Conservation (phyloP, 2,329 filamentous ascomycete species). For the Aspergillus japonicus region DNA sequence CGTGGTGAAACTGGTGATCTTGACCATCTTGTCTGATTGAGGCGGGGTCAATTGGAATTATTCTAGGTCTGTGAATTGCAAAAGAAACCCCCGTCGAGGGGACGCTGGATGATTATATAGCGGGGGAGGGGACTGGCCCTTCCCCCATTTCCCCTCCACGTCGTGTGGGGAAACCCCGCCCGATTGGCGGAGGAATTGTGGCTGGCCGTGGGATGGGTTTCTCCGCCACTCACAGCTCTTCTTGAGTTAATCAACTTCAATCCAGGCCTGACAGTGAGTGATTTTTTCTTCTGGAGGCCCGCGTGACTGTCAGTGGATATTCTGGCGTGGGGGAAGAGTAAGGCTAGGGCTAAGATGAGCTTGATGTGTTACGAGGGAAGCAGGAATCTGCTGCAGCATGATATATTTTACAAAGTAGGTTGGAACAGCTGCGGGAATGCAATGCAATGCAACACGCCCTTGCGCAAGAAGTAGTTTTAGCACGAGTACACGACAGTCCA, state of each 20-base stretch:
- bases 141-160: conserved; percentile 6
- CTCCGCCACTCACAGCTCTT: conserved; percentile 25
- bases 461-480: not conserved
- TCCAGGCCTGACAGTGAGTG: not conserved
- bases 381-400: not conserved
- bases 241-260: conserved; percentile 1
- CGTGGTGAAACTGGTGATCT: conserved; percentile 69
- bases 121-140: not conserved
- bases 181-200: conserved; percentile 29
- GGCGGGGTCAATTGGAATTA: not conserved
- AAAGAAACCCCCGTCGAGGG: not conserved
- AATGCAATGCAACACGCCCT: not conserved
- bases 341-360: no score
- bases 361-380: not conserved
- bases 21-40: conserved; percentile 48
- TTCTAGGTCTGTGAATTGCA: not conserved
- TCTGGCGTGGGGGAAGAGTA: not conserved
- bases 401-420: not conserved
- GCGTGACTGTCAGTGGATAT: not conserved
- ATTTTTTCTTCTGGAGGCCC: not conserved
- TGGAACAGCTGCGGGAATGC: not conserved
- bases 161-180: conserved; percentile 6
- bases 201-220: conserved; percentile 10
- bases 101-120: conserved; percentile 1
- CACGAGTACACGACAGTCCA: not conserved